These are phyloP conservation scores for Coniosporium tulheliwenetii DNA, from an alignment of 2,329 filamentous ascomycete species.

Conservation along the genomic window DNA sequence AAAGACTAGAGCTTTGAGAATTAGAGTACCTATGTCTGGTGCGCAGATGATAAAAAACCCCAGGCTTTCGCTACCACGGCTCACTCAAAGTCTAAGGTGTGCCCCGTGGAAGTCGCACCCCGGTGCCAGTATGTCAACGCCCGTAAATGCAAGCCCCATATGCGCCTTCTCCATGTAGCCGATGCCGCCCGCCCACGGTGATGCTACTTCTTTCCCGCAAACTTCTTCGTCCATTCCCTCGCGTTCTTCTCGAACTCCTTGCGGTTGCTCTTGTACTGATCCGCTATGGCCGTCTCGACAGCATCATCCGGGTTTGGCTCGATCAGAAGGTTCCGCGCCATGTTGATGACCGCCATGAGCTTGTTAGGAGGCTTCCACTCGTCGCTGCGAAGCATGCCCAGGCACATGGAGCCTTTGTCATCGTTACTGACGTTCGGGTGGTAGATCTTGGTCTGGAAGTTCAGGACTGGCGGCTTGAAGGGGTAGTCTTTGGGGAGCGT, in stretches of 20 bases:
- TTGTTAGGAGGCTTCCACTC: conserved; percentile 85
- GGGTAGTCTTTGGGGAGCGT: conserved; percentile 68
- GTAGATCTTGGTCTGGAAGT: conserved; percentile 82
- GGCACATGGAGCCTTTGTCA: conserved; percentile 68
- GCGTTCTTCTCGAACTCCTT: conserved; percentile 60
- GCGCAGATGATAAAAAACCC: too few species aligned
- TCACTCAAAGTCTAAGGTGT: too few species aligned
- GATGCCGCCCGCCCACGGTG: too few species aligned
- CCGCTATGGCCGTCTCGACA: conserved; percentile 72
- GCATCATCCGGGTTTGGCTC: conserved; percentile 83
- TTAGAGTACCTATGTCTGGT: too few species aligned
- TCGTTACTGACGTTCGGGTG: conserved; percentile 92
- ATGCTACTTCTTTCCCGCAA: conserved; percentile 37
- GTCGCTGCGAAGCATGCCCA: conserved; percentile 67
- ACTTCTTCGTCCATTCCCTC: conserved; percentile 55
- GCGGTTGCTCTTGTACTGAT: conserved; percentile 59
- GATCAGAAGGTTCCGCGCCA: conserved; percentile 56
- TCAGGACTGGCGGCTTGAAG: conserved; percentile 71
- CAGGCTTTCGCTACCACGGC: too few species aligned
- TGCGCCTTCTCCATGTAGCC: too few species aligned
- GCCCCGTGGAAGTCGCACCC: too few species aligned
- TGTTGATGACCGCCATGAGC: conserved; percentile 59
- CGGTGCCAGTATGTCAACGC: too few species aligned
- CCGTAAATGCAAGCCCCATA: too few species aligned
- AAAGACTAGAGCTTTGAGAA: too few species aligned